These are phyloP conservation scores for Alternaria triticina DNA, from an alignment of 2,329 filamentous ascomycete genomes.

Conservation along the genomic window DNA sequence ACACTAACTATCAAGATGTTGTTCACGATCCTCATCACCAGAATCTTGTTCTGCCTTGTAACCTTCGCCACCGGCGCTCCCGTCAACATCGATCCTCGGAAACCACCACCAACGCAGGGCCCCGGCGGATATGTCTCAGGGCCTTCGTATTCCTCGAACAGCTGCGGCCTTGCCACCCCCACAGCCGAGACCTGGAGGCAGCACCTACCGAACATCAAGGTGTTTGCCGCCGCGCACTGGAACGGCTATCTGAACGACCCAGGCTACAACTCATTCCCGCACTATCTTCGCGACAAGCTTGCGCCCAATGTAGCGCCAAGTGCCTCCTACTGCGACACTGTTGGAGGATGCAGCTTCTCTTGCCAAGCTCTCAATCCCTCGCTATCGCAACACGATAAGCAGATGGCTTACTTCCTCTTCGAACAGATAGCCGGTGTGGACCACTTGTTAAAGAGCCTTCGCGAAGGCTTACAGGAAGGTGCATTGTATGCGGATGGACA, in stretches of 20 bases:
- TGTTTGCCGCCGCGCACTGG: not conserved
- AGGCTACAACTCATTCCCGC: not conserved
- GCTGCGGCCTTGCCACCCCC: not conserved
- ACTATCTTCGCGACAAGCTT: conserved; percentile 1
- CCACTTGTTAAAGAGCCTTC: not conserved
- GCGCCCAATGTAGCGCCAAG: not conserved
- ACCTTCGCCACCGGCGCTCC: not conserved
- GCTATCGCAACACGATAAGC: not conserved
- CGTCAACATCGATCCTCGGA: not conserved
- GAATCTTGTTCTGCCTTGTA: not conserved
- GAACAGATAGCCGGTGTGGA: conserved; percentile 4
- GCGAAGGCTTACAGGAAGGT: not conserved
- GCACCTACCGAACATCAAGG: not conserved
- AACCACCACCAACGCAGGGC: not conserved
- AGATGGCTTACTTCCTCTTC: conserved; percentile 10
- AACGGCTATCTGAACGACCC: not conserved
- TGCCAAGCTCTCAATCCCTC: not conserved
- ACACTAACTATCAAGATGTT: not conserved
- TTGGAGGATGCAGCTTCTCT: not conserved
- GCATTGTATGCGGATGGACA: not conserved
- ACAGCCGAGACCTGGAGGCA: not conserved
- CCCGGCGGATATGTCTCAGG: not conserved
- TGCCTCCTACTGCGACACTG: not conserved
- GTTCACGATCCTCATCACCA: not conserved
- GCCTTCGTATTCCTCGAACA: not conserved